Percentiles rank a stretch among this genome's conserved stretches.
These are phyloP conservation scores for Fusarium longipes DNA, from an alignment of 2,329 filamentous ascomycete species.

Conservation along the genomic window DNA sequence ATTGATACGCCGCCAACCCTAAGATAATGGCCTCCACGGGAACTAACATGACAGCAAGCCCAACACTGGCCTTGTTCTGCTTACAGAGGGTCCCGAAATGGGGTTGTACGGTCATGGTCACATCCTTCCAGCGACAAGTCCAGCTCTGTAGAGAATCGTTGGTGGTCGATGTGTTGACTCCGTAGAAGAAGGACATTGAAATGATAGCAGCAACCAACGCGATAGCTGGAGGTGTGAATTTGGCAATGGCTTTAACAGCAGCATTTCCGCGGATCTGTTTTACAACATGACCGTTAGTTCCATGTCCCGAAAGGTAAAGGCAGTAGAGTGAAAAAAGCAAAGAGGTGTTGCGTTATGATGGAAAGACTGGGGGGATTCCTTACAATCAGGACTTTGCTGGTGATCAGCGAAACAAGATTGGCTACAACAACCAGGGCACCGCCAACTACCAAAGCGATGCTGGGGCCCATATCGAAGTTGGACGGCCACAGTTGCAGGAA, in stretches of 20 bases:
- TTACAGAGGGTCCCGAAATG: constrained; percentile 68
- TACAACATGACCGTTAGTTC: constrained; percentile 27
- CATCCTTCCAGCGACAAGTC: constrained; percentile 69
- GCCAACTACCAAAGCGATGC: constrained; percentile 64
- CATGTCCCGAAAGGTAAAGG: neutral
- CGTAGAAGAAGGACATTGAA: constrained; percentile 68
- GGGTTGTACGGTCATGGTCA: constrained; percentile 64
- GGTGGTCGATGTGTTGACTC: constrained; percentile 63
- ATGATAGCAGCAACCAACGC: constrained; percentile 58
- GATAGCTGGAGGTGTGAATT: constrained; percentile 46
- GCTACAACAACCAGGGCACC: constrained; percentile 61
- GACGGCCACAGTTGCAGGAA: constrained; percentile 68
- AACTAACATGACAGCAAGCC: constrained; percentile 66
- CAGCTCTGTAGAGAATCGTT: constrained; percentile 70
- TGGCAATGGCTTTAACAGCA: constrained; percentile 33
- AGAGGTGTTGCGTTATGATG: neutral
- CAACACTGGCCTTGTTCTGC: constrained; percentile 65
- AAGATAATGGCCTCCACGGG: constrained; percentile 65
- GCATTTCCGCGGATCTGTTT: constrained; percentile 41
- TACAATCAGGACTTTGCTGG: constrained; percentile 63
- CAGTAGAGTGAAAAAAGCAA: neutral
- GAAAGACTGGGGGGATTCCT: constrained; percentile 45
- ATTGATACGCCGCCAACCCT: constrained; percentile 58
- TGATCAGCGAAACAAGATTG: constrained; percentile 61
- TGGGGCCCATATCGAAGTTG: constrained; percentile 67